These are phyloP conservation scores for Cryphonectria carpinicola DNA, from an alignment of 2,329 filamentous ascomycete species.

Conservation along the genomic window DNA sequence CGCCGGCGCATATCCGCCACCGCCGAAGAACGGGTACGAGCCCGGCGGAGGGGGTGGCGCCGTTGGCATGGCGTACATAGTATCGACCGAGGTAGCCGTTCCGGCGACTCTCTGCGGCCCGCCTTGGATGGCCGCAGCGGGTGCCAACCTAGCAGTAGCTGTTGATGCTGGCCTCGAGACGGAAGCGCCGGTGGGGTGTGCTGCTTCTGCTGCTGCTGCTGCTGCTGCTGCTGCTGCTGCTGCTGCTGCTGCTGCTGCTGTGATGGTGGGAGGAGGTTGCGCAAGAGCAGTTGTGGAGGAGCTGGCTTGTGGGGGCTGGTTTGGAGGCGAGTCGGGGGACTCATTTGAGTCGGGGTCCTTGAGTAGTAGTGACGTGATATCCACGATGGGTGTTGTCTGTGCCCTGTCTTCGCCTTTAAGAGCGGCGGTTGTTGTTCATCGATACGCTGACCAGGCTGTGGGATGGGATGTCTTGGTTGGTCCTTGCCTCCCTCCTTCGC, in stretches of 20 bases:
- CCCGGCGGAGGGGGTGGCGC: conserved; percentile 21
- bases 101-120: conserved; percentile 24
- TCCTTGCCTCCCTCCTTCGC: conserved; percentile 11
- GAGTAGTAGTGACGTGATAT: conserved; percentile 90
- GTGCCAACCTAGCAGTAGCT: conserved; percentile 21
- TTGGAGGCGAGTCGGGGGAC: conserved; percentile 57
- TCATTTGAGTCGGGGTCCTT: conserved; percentile 76
- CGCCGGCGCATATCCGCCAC: conserved; percentile 26
- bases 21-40: conserved; percentile 26
- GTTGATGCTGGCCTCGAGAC: conserved; percentile 22
- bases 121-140: conserved; percentile 25
- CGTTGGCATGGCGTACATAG: conserved; percentile 28
- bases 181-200: conserved; percentile 17
- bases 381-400: conserved; percentile 73
- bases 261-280: conserved; percentile 25
- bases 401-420: conserved; percentile 40
- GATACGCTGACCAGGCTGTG: conserved; percentile 26
- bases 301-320: conserved; percentile 37
- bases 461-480: conserved; percentile 7
- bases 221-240: no score
- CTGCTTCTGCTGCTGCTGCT: conserved; percentile 27
- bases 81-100: conserved; percentile 24
- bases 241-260: not conserved
- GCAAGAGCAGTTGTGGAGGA: conserved; percentile 43
- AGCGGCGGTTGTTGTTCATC: conserved; percentile 40